phyloP scores from a whole-genome alignment of 257 asterid genomes.

The Marsdenia floribunda region DNA sequence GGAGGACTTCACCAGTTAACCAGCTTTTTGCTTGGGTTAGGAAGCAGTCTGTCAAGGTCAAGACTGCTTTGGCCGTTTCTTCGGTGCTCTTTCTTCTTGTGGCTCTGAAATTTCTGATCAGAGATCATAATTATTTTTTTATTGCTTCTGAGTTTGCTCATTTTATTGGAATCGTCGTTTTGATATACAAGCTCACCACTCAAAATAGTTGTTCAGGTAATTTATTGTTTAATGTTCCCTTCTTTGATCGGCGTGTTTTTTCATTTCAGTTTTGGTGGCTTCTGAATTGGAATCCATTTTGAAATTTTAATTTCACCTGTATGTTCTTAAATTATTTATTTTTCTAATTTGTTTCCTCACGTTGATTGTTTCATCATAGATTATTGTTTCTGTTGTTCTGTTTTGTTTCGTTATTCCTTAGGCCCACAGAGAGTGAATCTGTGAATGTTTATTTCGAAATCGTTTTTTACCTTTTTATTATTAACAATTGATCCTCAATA shows the following conservation, averaged over 20 bases:
- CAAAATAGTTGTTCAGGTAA: conserved; percentile 74
- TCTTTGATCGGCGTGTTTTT: background rate
- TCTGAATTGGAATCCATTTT: too few species aligned
- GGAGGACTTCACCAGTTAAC: conserved; percentile 45
- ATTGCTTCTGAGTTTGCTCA: conserved; percentile 62
- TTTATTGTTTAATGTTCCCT: too few species aligned
- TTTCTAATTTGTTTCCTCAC: background rate
- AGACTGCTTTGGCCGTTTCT: conserved; percentile 46
- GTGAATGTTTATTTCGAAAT: background rate
- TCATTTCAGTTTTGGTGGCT: background rate
- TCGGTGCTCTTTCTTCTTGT: conserved; percentile 34
- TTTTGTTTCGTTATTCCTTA: background rate
- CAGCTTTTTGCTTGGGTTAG: conserved; percentile 68
- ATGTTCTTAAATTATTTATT: background rate
- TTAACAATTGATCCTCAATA: background rate
- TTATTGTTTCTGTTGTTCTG: background rate
- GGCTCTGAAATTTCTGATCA: conserved; percentile 55
- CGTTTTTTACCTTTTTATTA: background rate
- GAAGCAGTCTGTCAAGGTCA: conserved; percentile 63
- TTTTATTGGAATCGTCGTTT: conserved; percentile 58
- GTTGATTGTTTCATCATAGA: background rate
- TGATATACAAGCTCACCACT: conserved; percentile 72
- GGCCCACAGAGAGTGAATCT: background rate
- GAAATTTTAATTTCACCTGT: too few species aligned
- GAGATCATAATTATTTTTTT: conserved; percentile 50